Evolutionary conservation across 208 protist genomes (phyloP).

Genomic region (Leishmania tropica): DNA sequence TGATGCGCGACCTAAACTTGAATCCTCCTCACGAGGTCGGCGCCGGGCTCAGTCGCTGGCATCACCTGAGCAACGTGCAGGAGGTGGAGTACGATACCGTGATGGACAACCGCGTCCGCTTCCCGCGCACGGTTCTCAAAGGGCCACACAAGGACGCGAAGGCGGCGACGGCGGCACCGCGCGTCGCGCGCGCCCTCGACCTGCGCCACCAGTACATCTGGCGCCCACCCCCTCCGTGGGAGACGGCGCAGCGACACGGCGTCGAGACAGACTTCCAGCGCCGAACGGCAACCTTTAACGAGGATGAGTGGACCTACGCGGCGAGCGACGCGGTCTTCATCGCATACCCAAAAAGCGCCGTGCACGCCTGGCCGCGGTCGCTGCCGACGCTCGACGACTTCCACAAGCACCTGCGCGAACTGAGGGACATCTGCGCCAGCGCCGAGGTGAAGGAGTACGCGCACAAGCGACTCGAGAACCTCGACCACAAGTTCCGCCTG

Average conservation of each 20-base stretch:
- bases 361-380: conserved; percentile 81
- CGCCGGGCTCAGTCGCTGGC: conserved; percentile 69
- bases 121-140: conserved; percentile 87
- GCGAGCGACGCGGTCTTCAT: conserved; percentile 90
- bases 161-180: conserved; percentile 45
- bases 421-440: conserved; percentile 71
- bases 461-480: conserved; percentile 89
- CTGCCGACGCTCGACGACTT: conserved; percentile 86
- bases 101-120: conserved; percentile 82
- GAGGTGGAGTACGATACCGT: conserved; percentile 89
- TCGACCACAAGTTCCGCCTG: conserved; percentile 94
- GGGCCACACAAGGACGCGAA: conserved; percentile 48
- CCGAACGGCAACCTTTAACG: conserved; percentile 86
- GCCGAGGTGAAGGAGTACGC: conserved; percentile 92
- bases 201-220: conserved; percentile 85
- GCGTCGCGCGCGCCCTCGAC: conserved; percentile 70
- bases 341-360: conserved; percentile 67
- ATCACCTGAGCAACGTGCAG: conserved; percentile 81
- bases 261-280: conserved; percentile 88
- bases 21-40: conserved; percentile 45
- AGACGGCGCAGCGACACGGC: conserved; percentile 54
- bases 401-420: conserved; percentile 69
- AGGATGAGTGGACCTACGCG: conserved; percentile 90
- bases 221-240: conserved; percentile 78
- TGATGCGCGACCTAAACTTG: conserved; percentile 80